Percentiles rank a stretch among this genome's conserved stretches.
Conservation (phyloP, 148 eudicot genomes). For the Persicaria maculosa region DNA sequence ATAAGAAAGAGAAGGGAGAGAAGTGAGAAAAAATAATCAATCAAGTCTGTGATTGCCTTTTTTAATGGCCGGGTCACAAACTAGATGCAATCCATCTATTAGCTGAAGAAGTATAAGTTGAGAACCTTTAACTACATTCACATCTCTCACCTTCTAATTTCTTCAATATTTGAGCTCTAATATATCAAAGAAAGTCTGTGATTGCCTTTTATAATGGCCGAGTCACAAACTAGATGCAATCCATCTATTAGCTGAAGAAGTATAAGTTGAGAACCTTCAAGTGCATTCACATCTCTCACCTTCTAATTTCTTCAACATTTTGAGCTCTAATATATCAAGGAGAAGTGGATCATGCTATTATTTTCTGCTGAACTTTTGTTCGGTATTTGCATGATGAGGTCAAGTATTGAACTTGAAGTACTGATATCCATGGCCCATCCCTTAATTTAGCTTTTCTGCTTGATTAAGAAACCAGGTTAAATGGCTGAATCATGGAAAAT, state of each 20-base stretch:
- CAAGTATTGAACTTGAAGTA: background rate
- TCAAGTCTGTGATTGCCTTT: background rate
- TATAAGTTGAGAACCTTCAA: background rate
- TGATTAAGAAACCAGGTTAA: background rate
- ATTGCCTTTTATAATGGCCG: background rate
- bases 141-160: background rate
- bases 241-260: background rate
- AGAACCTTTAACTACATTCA: background rate
- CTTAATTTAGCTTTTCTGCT: background rate
- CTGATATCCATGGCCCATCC: background rate
- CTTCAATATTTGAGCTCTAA: background rate
- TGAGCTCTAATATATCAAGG: background rate
- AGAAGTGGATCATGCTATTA: constrained; percentile 1
- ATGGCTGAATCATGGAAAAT: background rate
- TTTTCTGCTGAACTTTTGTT: background rate
- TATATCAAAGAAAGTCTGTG: background rate
- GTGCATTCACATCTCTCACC: background rate
- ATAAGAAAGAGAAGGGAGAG: too few species aligned
- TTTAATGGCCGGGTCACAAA: background rate
- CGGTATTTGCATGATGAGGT: background rate
- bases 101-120: background rate
- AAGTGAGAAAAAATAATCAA: background rate
- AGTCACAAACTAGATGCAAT: background rate
- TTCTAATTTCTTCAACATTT: background rate
- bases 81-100: background rate